Evolutionary conservation across 116 monocot species (phyloP), one percentile per base, ranked within the genome.

Genomic region (Trichopus zeylanicus): DNA sequence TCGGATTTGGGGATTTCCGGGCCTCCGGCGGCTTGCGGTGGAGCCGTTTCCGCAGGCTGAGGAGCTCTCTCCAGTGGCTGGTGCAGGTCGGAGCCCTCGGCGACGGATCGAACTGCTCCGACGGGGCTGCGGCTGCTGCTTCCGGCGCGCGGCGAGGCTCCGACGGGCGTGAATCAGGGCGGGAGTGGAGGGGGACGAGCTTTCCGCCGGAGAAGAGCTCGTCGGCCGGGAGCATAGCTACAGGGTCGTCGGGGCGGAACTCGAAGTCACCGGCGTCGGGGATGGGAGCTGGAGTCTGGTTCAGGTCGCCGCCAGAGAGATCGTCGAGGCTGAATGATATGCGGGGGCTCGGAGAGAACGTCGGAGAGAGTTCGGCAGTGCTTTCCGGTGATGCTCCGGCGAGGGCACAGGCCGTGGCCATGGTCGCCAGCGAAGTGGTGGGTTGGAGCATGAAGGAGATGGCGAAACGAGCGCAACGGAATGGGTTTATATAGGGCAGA

Each of bases 61-160:
- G 77, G 22, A 93, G 67, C 21, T 89, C 82, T 61, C 75, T 69
- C 93, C 85, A 93, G 31, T 85, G 77, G 60, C 75, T 78, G 18
- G 89, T 69, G 67, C 84, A 92, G 51, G 73, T 78, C 37, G 81
- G 84, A 27, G 87, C 76, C 21, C 68, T 68, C 25, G 81, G 81
- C 0, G 81, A 87, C 15, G 48, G 56, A 15, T 56, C 58, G 37
- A 47, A 62, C 16, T 23, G 29, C 42, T 70, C 71, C 12, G 65
- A 26, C 7, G 59, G 63, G 29, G n/a, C n/a, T 16, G 39, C 53
- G 19, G 63, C 53, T 15, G 55, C 0, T 15, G 48, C 55, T 19
- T 53, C 70, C 54, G 35, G 53, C 34, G 42, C 34, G 29, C 48
- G 46, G 6, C 29, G 46, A 20, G 53, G 9, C 29, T 46, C 30